These are phyloP conservation scores for Moricandia moricandioides DNA, from an alignment of 345 rosid genomes.

Conservation along the genomic window DNA sequence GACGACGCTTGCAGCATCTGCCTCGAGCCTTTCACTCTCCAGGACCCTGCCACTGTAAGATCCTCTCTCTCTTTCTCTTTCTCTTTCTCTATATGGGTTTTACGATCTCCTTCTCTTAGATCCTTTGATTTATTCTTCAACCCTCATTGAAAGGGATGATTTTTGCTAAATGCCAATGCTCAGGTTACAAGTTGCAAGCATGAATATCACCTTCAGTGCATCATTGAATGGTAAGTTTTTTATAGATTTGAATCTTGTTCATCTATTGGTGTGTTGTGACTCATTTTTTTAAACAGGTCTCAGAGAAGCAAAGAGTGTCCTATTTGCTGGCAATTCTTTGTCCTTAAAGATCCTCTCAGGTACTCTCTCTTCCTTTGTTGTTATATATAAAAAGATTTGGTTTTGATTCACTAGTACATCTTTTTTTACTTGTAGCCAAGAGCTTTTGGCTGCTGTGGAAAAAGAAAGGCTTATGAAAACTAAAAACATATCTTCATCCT, in stretches of 20 bases:
- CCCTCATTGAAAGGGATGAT: background rate
- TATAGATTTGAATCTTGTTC: background rate
- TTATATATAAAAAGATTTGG: background rate
- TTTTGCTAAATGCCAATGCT: background rate
- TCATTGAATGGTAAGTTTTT: conserved; percentile 69
- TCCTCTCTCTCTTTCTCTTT: background rate
- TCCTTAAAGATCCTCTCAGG: conserved; percentile 70
- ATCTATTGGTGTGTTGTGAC: background rate
- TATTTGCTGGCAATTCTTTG: conserved; percentile 78
- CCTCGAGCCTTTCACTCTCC: conserved; percentile 66
- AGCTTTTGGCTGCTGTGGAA: conserved; percentile 70
- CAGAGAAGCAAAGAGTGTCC: conserved; percentile 98
- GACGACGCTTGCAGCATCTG: conserved; percentile 91
- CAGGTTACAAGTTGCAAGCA: conserved; percentile 93
- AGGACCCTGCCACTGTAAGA: conserved; percentile 66
- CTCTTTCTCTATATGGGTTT: background rate
- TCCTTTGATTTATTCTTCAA: conserved; percentile 12
- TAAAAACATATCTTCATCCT: conserved; percentile 36
- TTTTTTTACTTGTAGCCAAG: conserved; percentile 54
- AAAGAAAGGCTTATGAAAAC: conserved; percentile 54
- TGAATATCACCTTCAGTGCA: conserved; percentile 93
- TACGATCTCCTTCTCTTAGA: background rate
- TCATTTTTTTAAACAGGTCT: conserved; percentile 48
- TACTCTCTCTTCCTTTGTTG: conserved; percentile 12
- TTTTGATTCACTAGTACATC: background rate